Percentiles rank a stretch among this genome's conserved stretches.
Conservation (phyloP, 108 stramenopile genomes). For the Skeletonema costatum region DNA sequence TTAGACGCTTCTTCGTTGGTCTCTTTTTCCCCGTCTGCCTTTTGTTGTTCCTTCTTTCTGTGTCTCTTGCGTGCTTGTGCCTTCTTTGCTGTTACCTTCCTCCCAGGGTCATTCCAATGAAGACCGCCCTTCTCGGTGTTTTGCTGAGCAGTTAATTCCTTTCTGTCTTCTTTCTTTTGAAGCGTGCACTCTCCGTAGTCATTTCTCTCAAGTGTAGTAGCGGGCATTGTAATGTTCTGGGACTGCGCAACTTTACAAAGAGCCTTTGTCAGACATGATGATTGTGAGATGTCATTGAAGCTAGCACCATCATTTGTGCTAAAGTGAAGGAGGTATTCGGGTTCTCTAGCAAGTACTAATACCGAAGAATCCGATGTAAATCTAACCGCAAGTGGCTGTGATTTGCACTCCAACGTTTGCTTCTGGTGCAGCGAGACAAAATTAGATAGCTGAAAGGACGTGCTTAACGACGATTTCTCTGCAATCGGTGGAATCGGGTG, state of each 20-base stretch:
- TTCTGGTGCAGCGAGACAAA: constrained; percentile 47
- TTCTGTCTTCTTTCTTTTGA: constrained; percentile 26
- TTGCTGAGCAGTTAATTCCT: constrained; percentile 1
- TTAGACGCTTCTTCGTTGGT: not conserved
- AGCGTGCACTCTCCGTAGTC: constrained; percentile 21
- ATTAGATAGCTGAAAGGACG: constrained; percentile 33
- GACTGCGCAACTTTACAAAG: constrained; percentile 12
- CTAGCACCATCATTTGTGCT: constrained; percentile 1
- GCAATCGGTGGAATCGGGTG: constrained; percentile 46
- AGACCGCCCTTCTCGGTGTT: constrained; percentile 12
- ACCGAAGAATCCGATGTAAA: constrained; percentile 40
- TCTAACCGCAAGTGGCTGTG: constrained; percentile 48
- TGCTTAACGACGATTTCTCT: constrained; percentile 14
- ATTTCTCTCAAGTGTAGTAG: constrained; percentile 55
- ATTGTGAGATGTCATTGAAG: constrained; percentile 14
- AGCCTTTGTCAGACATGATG: constrained; percentile 10
- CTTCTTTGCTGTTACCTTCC: constrained; percentile 26
- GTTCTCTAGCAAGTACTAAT: constrained; percentile 55
- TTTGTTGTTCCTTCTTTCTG: constrained; percentile 10
- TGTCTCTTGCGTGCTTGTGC: constrained; percentile 23
- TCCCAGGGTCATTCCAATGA: constrained; percentile 39
- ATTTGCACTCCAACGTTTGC: constrained; percentile 45
- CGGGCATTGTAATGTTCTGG: constrained; percentile 52
- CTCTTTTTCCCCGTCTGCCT: not conserved
- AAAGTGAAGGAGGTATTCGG: constrained; percentile 51